Conservation (phyloP, 2,329 filamentous ascomycete species). For the Cytospora paraplurivora region DNA sequence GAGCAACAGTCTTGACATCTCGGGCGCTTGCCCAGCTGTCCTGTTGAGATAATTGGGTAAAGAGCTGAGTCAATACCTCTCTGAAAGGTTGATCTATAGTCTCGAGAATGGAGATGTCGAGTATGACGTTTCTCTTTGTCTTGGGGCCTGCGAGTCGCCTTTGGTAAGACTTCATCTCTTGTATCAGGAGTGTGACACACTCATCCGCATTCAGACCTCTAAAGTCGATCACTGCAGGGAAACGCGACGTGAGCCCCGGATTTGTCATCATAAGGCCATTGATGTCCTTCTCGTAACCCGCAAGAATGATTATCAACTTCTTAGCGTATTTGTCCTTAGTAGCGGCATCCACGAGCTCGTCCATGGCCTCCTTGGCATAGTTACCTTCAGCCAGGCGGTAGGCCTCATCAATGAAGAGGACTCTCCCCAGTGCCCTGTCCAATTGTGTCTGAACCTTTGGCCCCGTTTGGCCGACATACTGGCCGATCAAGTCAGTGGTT, state of each 20-base stretch:
- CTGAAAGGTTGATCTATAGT: conserved; percentile 33
- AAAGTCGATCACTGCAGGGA: conserved; percentile 64
- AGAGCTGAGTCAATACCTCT: conserved; percentile 36
- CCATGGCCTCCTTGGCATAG: conserved; percentile 60
- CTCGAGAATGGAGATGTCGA: conserved; percentile 36
- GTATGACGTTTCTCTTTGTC: conserved; percentile 11
- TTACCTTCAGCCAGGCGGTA: conserved; percentile 62
- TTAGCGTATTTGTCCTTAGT: conserved; percentile 59
- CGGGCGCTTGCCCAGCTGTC: conserved; percentile 64
- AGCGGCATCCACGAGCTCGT: conserved; percentile 54
- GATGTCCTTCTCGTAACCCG: conserved; percentile 69
- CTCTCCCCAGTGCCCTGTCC: conserved; percentile 63
- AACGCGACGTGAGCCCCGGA: conserved; percentile 64
- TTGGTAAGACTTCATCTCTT: conserved; percentile 36
- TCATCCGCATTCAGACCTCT: conserved; percentile 43
- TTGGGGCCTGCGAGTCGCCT: conserved; percentile 27
- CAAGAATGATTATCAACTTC: conserved; percentile 68
- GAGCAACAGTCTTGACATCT: conserved; percentile 59
- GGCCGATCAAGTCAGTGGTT: conserved; percentile 67
- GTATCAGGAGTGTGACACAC: conserved; percentile 48
- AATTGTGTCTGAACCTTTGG: conserved; percentile 64
- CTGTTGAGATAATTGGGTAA: conserved; percentile 45
- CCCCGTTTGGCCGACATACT: conserved; percentile 70
- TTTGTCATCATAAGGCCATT: conserved; percentile 64
- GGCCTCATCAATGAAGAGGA: conserved; percentile 73